phyloP scores from a whole-genome alignment of 176 grass and related monocot genomes.

The Phoenix roebelenii region DNA sequence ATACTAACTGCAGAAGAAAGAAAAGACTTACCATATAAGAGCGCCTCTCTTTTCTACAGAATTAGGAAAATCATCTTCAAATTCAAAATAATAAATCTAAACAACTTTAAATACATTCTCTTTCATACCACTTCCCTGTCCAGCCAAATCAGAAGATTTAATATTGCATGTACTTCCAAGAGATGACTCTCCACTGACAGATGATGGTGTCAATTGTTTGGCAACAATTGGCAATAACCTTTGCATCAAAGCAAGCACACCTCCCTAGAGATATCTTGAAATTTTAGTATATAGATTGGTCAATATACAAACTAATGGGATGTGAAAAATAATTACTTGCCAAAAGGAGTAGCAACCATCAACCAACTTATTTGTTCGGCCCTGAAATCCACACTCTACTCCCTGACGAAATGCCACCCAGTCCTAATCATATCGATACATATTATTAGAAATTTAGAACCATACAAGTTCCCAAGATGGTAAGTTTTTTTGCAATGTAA shows the following conservation, averaged over 20 bases:
- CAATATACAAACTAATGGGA: conserved; percentile 17
- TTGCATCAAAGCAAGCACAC: conserved; percentile 63
- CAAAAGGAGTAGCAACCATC: conserved; percentile 99
- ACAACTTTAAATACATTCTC: conserved; percentile 6
- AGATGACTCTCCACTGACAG: conserved; percentile 21
- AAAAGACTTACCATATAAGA: no score
- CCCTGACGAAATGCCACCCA: conserved; percentile 88
- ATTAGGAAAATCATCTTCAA: not conserved
- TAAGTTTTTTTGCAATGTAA: no score
- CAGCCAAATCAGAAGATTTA: conserved; percentile 22
- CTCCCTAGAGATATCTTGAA: conserved; percentile 45
- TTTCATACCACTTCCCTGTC: conserved; percentile 13
- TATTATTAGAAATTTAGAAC: no score
- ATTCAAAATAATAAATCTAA: conserved; percentile 16
- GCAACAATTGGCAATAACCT: conserved; percentile 46
- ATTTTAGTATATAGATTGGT: not conserved
- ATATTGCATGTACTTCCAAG: conserved; percentile 7
- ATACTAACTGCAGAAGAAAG: no score
- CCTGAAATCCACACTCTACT: conserved; percentile 94
- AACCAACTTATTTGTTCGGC: conserved; percentile 88
- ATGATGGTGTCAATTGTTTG: conserved; percentile 35
- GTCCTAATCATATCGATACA: conserved; percentile 25
- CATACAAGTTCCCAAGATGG: no score
- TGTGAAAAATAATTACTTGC: conserved; percentile 53
- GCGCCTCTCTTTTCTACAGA: no score